Evolutionary conservation across 768 basidiomycete species (phyloP), one percentile per base, ranked within the genome.

Genomic region (Lyophyllum atratum): DNA sequence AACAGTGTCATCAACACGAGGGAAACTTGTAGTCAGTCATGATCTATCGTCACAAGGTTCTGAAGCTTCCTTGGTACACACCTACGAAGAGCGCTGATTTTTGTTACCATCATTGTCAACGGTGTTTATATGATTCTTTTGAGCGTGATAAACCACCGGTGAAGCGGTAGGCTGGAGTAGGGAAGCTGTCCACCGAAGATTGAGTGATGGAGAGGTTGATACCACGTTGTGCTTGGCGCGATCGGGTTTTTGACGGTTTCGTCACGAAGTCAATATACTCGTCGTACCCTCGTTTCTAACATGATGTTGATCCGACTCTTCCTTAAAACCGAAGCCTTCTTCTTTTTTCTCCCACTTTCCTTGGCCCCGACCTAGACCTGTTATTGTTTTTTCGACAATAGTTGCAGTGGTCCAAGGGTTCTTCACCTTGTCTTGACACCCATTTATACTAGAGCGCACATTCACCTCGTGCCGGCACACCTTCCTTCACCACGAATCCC

Each of bases 261-360:
- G 45, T 49, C 45, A 58, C 43, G 39, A 52, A 42, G 12, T 40
- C n/a, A 46, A 58, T 12, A 45, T 15, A 15, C 28, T 19, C 37
- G 11, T 21, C 22, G 8, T 21, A 19, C 46, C 46, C 43, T 43
- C 24, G 40, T 61, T 63, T 54, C 58, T 52, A 64, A 49, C 64
- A 60, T 46, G 56, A 63, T 59, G 50, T 10, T 55, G 56, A 61
- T 61, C 49, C 52, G 60, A 52, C 3, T 29, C 46, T 39, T 10
- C 25, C 28, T 42, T 61, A 58, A 47, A 54, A 61, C 33, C 52
- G 50, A 26, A 11, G 10, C 2, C 46, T 24, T 43, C 31, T 34
- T 25, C 44, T 21, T 31, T 28, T 24, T 44, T 48, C 29, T 45
- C 49, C 29, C 52, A 48, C 44, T 48, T 25, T 46, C 44, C 49